A percentile compares a stretch with the other conserved stretches of the same genome.
These are phyloP conservation scores for Ascochyta rabiei DNA, from an alignment of 2,329 filamentous ascomycete species.

Conservation along the genomic window DNA sequence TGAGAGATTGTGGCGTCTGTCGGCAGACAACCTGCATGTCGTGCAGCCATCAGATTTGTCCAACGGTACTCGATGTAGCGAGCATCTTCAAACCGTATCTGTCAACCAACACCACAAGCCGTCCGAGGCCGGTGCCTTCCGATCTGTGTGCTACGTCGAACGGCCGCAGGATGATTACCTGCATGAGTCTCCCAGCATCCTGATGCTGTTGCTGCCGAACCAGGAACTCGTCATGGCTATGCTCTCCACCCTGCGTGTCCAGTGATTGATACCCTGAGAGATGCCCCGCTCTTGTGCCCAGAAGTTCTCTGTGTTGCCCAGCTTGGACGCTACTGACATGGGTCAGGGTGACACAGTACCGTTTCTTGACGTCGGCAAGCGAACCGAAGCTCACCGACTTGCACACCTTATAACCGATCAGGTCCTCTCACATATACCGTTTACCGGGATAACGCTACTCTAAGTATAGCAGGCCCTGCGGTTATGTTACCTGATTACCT, in stretches of 20 bases:
- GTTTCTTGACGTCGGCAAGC: conserved; percentile 9
- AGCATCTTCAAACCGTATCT: not conserved
- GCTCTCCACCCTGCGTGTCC: not conserved
- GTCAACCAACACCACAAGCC: not conserved
- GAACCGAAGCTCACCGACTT: conserved; percentile 7
- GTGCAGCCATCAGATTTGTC: not conserved
- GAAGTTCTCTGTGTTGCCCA: not conserved
- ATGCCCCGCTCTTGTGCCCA: conserved; percentile 9
- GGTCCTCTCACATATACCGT: not conserved
- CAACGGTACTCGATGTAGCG: not conserved
- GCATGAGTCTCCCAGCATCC: not conserved
- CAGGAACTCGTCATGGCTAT: not conserved
- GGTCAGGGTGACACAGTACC: conserved; percentile 10
- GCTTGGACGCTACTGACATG: conserved; percentile 6
- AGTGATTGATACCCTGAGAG: not conserved
- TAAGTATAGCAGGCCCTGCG: conserved; percentile 6
- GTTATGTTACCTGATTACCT: not conserved
- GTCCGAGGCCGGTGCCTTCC: conserved; percentile 3
- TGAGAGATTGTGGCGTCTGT: not conserved
- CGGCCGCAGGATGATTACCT: not conserved
- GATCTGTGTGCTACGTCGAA: not conserved
- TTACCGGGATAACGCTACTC: conserved; percentile 6
- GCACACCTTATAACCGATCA: not conserved
- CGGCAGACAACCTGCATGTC: not conserved
- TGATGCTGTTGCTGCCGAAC: not conserved